A percentile compares a stretch with the other conserved stretches of the same genome.
These are phyloP conservation scores for Leucosporidium yakuticum DNA, from an alignment of 768 basidiomycete species.

Conservation along the genomic window DNA sequence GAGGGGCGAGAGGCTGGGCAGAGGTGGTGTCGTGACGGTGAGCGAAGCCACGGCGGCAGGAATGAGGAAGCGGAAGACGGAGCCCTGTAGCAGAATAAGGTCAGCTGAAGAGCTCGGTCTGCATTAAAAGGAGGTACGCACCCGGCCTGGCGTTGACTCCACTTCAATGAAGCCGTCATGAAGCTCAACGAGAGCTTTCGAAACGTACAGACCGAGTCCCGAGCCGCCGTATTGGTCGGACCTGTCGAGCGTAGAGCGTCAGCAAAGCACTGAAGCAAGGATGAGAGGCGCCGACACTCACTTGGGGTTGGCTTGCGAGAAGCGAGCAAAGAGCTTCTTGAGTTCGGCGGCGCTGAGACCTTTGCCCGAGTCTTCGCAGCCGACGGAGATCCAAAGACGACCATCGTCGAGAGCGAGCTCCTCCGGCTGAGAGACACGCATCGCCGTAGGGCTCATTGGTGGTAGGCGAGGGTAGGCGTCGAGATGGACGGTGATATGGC, in stretches of 20 bases:
- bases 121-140: neutral
- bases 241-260: neutral
- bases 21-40: neutral
- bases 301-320: conserved; percentile 27
- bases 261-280: neutral
- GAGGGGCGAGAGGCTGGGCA: neutral
- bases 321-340: conserved; percentile 22
- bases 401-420: conserved; percentile 1
- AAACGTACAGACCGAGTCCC: conserved; percentile 33
- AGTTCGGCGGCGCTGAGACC: conserved; percentile 21
- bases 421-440: neutral
- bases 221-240: conserved; percentile 11
- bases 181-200: conserved; percentile 31
- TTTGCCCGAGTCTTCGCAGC: conserved; percentile 13
- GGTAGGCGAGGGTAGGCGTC: conserved; percentile 8
- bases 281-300: neutral
- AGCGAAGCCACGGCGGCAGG: conserved; percentile 1
- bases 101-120: too few species aligned
- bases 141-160: neutral
- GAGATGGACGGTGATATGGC: conserved; percentile 18
- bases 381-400: neutral
- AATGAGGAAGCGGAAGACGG: neutral
- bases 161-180: conserved; percentile 31
- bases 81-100: neutral
- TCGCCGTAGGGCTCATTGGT: neutral